Evolutionary conservation across 345 rosid species (phyloP).

Genomic region (Draba incana): DNA sequence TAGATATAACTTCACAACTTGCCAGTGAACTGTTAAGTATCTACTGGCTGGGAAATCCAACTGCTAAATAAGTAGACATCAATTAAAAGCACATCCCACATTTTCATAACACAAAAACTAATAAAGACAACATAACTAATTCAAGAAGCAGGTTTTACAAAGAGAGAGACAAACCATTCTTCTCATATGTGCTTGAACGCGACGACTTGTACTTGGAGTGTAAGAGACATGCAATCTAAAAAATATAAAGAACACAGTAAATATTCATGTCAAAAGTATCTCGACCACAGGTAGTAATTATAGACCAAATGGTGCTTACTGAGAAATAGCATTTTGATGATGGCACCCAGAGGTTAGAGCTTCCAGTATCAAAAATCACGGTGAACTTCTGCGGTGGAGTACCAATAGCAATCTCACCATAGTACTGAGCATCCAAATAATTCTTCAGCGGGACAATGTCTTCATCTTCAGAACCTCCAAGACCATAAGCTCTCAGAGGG

Average conservation of each 20-base stretch:
- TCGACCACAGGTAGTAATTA: slow-evolving; percentile 13
- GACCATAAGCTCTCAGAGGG: slow-evolving; percentile 45
- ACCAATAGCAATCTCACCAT: slow-evolving; percentile 91
- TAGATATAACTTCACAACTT: slow-evolving; percentile 18
- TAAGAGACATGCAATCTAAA: slow-evolving; percentile 77
- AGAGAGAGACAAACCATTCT: slow-evolving; percentile 67
- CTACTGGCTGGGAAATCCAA: neutral
- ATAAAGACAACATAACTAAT: slow-evolving; percentile 12
- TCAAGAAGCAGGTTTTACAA: slow-evolving; percentile 5
- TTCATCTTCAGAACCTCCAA: slow-evolving; percentile 46
- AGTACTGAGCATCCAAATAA: slow-evolving; percentile 91
- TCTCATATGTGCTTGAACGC: slow-evolving; percentile 71
- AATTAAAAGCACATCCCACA: neutral
- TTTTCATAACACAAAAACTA: neutral
- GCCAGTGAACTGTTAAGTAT: slow-evolving; percentile 6
- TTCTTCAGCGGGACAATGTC: slow-evolving; percentile 72
- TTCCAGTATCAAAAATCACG: slow-evolving; percentile 92
- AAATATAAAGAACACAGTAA: neutral
- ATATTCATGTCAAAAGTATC: neutral
- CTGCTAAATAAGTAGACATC: slow-evolving; percentile 10
- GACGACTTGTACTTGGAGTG: slow-evolving; percentile 83
- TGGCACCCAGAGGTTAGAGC: slow-evolving; percentile 98
- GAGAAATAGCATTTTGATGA: slow-evolving; percentile 87
- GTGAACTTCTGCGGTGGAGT: slow-evolving; percentile 95
- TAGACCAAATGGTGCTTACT: slow-evolving; percentile 49